Conservation (phyloP, 2,329 filamentous ascomycete genomes). For the Exophiala xenobiotica region DNA sequence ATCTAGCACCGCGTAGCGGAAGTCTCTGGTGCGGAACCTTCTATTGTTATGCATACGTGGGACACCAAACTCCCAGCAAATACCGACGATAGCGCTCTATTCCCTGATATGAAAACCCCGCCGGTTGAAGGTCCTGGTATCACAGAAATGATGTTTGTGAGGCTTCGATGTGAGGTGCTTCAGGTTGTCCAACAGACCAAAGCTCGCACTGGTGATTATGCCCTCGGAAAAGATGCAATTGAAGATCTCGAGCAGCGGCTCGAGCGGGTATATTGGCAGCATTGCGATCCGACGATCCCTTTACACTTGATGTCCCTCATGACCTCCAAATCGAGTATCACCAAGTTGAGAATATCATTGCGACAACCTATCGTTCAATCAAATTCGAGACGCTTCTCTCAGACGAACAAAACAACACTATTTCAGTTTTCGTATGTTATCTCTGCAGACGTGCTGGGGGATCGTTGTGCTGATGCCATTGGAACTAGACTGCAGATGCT, state of each 20-base stretch:
- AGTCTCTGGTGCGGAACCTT: too few species aligned
- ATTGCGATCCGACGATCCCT: constrained; percentile 56
- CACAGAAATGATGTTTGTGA: constrained; percentile 58
- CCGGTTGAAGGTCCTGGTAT: constrained; percentile 44
- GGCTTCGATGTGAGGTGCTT: constrained; percentile 55
- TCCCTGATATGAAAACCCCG: constrained; percentile 8
- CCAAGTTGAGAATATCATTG: too few species aligned
- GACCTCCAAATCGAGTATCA: too few species aligned
- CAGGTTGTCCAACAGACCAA: constrained; percentile 45
- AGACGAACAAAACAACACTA: too few species aligned
- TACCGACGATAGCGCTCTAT: constrained; percentile 16
- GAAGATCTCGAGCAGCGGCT: constrained; percentile 47
- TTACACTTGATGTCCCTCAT: constrained; percentile 29
- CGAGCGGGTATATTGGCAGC: constrained; percentile 45
- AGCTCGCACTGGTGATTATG: constrained; percentile 17
- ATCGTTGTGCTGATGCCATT: too few species aligned
- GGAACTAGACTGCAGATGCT: too few species aligned
- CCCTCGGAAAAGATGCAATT: constrained; percentile 41
- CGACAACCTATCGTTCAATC: too few species aligned
- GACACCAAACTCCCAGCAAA: constrained; percentile 18
- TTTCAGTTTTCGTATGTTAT: too few species aligned
- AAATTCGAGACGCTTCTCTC: too few species aligned
- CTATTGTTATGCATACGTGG: too few species aligned
- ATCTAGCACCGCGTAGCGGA: neutral
- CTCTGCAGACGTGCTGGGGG: too few species aligned